Percentiles rank a stretch among this genome's conserved stretches.
These are phyloP conservation scores for Syzygium oleosum DNA, from an alignment of 345 rosid species.

Conservation along the genomic window DNA sequence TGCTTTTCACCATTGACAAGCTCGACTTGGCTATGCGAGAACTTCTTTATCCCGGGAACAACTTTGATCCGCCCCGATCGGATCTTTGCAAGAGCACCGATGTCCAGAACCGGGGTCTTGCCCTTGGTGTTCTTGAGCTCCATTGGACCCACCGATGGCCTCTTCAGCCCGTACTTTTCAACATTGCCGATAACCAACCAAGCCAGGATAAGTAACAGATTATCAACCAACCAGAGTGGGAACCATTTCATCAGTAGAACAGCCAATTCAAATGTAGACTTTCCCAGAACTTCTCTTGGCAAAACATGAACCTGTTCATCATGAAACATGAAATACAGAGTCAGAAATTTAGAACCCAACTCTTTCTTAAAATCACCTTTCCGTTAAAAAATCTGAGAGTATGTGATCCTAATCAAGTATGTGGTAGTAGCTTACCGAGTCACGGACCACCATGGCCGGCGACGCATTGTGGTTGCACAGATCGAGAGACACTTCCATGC, in stretches of 20 bases:
- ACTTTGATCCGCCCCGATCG: conserved; percentile 67
- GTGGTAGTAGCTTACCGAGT: conserved; percentile 52
- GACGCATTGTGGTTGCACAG: conserved; percentile 59
- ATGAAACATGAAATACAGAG: not conserved
- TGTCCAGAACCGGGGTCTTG: conserved; percentile 80
- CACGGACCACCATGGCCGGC: conserved; percentile 77
- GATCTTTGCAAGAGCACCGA: conserved; percentile 61
- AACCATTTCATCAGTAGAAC: conserved; percentile 47
- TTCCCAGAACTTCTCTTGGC: conserved; percentile 76
- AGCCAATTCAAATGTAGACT: conserved; percentile 59
- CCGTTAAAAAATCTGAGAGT: conserved; percentile 59
- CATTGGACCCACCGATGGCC: conserved; percentile 62
- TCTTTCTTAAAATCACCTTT: conserved; percentile 7
- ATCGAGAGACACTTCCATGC: conserved; percentile 95
- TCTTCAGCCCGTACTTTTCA: conserved; percentile 53
- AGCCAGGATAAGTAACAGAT: conserved; percentile 46
- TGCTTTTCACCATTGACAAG: conserved; percentile 53
- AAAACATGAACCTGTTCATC: conserved; percentile 70
- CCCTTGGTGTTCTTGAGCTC: conserved; percentile 55
- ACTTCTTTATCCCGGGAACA: conserved; percentile 64
- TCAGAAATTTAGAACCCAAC: not conserved
- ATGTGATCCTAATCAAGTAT: not conserved
- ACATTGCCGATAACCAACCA: conserved; percentile 48
- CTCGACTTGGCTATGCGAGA: conserved; percentile 47
- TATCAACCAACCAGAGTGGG: conserved; percentile 74